Percentiles rank a stretch among this genome's conserved stretches.
These are phyloP conservation scores for Fusarium subglutinans DNA, from an alignment of 2,329 filamentous ascomycete species.

Conservation along the genomic window DNA sequence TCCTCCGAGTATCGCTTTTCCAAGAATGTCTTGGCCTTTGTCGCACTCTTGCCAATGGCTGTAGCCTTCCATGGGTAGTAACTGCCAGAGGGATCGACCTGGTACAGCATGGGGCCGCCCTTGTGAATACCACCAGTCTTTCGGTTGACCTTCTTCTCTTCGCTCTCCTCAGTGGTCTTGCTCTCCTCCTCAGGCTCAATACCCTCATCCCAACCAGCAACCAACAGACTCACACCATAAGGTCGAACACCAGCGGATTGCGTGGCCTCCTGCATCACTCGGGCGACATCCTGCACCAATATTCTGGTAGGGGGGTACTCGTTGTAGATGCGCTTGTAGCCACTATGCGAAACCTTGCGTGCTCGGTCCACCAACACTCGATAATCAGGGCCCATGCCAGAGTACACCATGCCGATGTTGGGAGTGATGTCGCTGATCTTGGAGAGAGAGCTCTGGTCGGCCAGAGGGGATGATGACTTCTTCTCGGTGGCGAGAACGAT, in stretches of 20 bases:
- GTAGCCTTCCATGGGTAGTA: constrained; percentile 99
- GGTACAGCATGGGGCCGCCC: constrained; percentile 96
- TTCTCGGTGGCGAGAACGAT: constrained; percentile 99
- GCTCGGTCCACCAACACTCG: constrained; percentile 97
- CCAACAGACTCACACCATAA: constrained; percentile 93
- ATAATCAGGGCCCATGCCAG: constrained; percentile 98
- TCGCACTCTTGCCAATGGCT: constrained; percentile 97
- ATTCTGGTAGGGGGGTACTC: constrained; percentile 99
- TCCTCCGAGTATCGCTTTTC: constrained; percentile 99
- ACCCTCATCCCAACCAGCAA: constrained; percentile 98
- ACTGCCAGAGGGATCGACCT: constrained; percentile 98
- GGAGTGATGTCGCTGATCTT: constrained; percentile 99
- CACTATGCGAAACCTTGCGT: constrained; percentile 96
- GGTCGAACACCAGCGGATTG: constrained; percentile 97
- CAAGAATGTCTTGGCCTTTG: constrained; percentile 97
- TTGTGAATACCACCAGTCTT: constrained; percentile 97
- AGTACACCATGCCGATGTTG: constrained; percentile 99
- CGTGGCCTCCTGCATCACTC: constrained; percentile 98
- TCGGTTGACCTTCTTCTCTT: constrained; percentile 77
- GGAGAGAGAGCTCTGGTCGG: constrained; percentile 92
- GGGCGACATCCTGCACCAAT: constrained; percentile 96
- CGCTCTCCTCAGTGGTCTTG: constrained; percentile 60
- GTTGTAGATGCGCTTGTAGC: constrained; percentile 99
- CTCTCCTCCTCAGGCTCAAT: constrained; percentile 84
- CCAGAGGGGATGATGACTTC: constrained; percentile 97